Base-by-base conservation (phyloP, 768 basidiomycete species). In the Podaxis sp. region DNA sequence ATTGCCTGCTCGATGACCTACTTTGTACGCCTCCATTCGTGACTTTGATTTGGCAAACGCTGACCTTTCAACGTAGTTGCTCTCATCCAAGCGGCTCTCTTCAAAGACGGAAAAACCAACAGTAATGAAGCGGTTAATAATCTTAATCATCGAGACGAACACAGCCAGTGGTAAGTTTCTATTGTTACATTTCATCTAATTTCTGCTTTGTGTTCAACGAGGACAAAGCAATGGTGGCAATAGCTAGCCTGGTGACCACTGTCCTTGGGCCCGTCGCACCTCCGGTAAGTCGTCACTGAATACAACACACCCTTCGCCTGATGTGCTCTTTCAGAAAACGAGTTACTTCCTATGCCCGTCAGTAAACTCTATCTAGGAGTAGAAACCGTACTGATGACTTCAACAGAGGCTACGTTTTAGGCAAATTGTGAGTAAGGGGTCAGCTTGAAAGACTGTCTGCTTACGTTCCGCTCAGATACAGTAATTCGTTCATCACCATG, bases 1-100 rank as follows among this genome's bases (percentile, higher is more conserved):
- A 63, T 63, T n/a, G 61, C 61, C n/a, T 46, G 30, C 3, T 42
- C 28, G 5, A 63, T 63, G 61, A 49, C 55, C 1, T 63, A 56
- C 30, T 22, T 57, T 15, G 61, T 63, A 24, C 5, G 61, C 33
- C 33, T 9, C 15, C 19, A 17, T 52, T 60, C 17, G 5, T 33
- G 33, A 9, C 8, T 33, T 33, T 33, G 33, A 8, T 33, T 33
- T 33, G 33, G 33, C 8, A 33, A 33, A 33, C 1, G 19, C 8
- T 65, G 30, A 79, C 59, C 61, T 56, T 71, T 19, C n/a, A 22
- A 9, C 2, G n/a, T 4, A 62, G 61, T 36, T 62, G 11, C 40
- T 63, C 4, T 51, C 24, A 7, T 39, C 15, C 19, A 15, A 33
- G 2, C 24, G 19, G 7, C 51, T 56, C 38, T 17, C 36, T 19